A percentile compares a stretch with the other conserved stretches of the same genome.
These are phyloP conservation scores for Hericium coralloides DNA, from an alignment of 768 basidiomycete species.

Conservation along the genomic window DNA sequence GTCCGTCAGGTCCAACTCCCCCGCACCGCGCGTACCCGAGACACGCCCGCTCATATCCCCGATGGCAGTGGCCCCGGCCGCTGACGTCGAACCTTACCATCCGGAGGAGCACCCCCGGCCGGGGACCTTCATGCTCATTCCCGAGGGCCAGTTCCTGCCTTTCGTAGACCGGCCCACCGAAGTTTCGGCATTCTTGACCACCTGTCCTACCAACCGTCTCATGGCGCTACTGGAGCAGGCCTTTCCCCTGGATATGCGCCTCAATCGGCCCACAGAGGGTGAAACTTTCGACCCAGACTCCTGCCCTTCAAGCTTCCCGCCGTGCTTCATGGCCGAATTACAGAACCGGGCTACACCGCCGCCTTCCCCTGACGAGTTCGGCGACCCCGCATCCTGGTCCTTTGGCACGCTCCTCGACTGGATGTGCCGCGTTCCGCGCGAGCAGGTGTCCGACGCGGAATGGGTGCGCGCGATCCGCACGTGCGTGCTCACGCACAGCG, in stretches of 20 bases:
- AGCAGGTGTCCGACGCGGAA: conserved; percentile 5
- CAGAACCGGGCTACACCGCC: background rate
- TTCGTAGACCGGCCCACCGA: conserved; percentile 13
- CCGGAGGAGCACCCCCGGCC: background rate
- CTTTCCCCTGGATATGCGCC: conserved; percentile 10
- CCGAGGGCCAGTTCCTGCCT: conserved; percentile 12
- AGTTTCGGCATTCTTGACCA: conserved; percentile 12
- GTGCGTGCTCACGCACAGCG: conserved; percentile 14
- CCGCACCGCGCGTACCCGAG: too few species aligned
- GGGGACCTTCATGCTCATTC: conserved; percentile 5
- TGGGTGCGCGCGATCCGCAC: conserved; percentile 12
- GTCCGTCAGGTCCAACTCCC: background rate
- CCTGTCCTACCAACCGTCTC: conserved; percentile 12
- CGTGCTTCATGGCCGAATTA: background rate
- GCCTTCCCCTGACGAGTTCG: background rate
- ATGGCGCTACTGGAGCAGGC: conserved; percentile 15
- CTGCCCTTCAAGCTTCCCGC: background rate
- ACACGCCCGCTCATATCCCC: too few species aligned
- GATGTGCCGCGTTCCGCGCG: conserved; percentile 11
- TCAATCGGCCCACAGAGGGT: background rate
- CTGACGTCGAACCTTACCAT: too few species aligned
- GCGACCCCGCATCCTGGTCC: conserved; percentile 8
- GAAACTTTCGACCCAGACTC: background rate
- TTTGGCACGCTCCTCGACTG: conserved; percentile 12
- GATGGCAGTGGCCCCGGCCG: too few species aligned